Evolutionary conservation across 495 filamentous ascomycete genomes (phyloP), one percentile per base, ranked within the genome.

Genomic region (Aspergillus kassunensis): DNA sequence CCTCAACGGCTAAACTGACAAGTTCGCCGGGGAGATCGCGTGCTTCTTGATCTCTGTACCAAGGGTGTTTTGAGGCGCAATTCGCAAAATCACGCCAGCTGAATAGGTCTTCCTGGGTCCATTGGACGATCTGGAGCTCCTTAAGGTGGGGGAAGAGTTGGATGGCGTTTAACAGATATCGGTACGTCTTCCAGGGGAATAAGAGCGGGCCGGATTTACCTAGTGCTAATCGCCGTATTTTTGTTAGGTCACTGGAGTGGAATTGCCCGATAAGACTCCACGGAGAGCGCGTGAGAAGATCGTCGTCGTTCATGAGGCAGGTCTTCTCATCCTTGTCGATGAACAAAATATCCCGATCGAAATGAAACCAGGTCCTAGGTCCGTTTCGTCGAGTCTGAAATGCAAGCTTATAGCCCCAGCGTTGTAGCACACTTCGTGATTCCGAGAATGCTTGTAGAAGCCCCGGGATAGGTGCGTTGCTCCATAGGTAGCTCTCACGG

Each of bases 121-220:
- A 45, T 8, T 45, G 43, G 15, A 45, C 43, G 16, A 45, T 31
- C 11, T 45, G 43, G 8, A 45, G 25, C 16, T 45, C 43, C 27
- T 12, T n/a, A 2, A 45, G 43, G 18, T 45, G 11, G 16, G 43
- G 27, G 16, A 45, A 45, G 6, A 46, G 44, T 34, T 20, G 30
- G 10, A 46, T 34, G 4, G 30, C 30, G n/a, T 35, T 19, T 33
- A 20, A 29, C 2, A 46, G 44, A 20, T 18, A 5, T 10, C 12
- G 6, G 7, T 20, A 15, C 5, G 30, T 29, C 11, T 46, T 20
- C 30, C 44, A 46, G 18, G 30, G 30, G 18, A 35, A 35, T 1
- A 46, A 10, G 9, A 23, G 11, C 3, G 11, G 8, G 3, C 20
- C 30, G 19, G 18, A 35, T 13, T 12, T 9, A 1, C 44, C 44